Base-by-base conservation (phyloP, 2,329 filamentous ascomycete species). In the Phyllosticta ampelicida region DNA sequence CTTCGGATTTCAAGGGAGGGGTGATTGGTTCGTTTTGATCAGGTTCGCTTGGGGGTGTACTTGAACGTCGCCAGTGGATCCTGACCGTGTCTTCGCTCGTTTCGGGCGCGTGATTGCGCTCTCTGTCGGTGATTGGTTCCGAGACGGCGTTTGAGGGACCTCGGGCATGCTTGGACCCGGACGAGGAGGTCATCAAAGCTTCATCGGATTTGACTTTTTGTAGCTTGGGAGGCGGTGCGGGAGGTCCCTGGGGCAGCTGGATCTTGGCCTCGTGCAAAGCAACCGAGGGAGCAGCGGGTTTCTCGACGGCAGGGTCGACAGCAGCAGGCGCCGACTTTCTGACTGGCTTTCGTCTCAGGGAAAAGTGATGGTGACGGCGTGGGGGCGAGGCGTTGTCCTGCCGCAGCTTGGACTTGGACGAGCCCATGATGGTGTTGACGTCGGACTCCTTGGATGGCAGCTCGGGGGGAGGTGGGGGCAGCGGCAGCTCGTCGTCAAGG, bases 381-480 rank as follows among this genome's bases (percentile, higher is more conserved):
- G 53, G 30, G 44, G 48, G 48, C 9, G 11, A 3, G 11, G n/a
- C 19, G 21, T 51, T 50, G 53, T n/a, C 28, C 36, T 44, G 36
- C 36, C 5, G 36, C 36, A 44, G 36, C 36, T 44, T 44, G 16
- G 36, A 44, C 13, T 44, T 44, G 36, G 11, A n/a, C 13, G 36
- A 44, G 36, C 36, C 36, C 36, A 44, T 44, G 36, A 6, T 44
- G 36, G n/a, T n/a, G 36, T 44, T n/a, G 26, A 51, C 28, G 23
- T 26, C 23, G 8, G 3, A 8, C 48, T 36, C 19, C 59, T 72
- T 72, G 54, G 64, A 62, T 5, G 70, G 70, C n/a, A 69, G 70
- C 44, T 67, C 66, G 9, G 70, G 70, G 20, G 70, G 69, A 19
- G 58, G 56, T 21, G 57, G 54, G 26, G 61, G 61, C 21, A 68